Evolutionary conservation across 306 rosid genomes (phyloP).

Genomic region (Begonia peltatifolia): DNA sequence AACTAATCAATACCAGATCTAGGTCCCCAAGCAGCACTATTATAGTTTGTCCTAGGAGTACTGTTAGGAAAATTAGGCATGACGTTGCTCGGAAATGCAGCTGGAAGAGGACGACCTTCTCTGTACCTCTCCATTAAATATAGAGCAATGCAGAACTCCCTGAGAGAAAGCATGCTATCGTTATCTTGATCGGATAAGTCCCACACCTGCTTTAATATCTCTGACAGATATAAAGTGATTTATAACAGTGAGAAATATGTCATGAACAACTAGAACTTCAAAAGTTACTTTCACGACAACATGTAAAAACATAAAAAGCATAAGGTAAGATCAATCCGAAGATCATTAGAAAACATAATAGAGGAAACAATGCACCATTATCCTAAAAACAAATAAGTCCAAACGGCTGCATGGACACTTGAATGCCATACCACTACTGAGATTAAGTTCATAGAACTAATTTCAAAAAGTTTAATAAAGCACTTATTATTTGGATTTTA

Average conservation of each 20-base stretch:
- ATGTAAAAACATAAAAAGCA: too few species aligned
- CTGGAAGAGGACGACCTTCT: constrained; percentile 84
- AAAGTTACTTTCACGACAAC: background rate
- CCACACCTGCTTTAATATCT: constrained; percentile 97
- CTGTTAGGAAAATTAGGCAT: constrained; percentile 49
- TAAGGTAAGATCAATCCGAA: too few species aligned
- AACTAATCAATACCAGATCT: constrained; percentile 38
- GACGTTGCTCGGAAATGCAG: constrained; percentile 56
- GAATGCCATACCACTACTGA: too few species aligned
- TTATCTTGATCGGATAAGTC: constrained; percentile 98
- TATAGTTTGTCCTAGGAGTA: constrained; percentile 33
- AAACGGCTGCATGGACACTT: too few species aligned
- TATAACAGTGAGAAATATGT: constrained; percentile 21
- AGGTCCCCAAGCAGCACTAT: constrained; percentile 53
- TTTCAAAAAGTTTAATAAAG: too few species aligned
- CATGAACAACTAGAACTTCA: constrained; percentile 16
- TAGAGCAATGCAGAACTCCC: constrained; percentile 88
- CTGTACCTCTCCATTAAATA: constrained; percentile 92
- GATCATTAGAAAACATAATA: too few species aligned
- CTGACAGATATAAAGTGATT: constrained; percentile 46
- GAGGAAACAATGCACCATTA: too few species aligned
- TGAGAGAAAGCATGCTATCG: constrained; percentile 95
- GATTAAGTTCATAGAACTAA: too few species aligned
- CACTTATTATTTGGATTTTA: too few species aligned
- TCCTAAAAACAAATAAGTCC: too few species aligned